Percentiles rank a stretch among this genome's conserved stretches.
phyloP scores from a whole-genome alignment of 805 yeast genomes.

The Brettanomyces nanus region DNA sequence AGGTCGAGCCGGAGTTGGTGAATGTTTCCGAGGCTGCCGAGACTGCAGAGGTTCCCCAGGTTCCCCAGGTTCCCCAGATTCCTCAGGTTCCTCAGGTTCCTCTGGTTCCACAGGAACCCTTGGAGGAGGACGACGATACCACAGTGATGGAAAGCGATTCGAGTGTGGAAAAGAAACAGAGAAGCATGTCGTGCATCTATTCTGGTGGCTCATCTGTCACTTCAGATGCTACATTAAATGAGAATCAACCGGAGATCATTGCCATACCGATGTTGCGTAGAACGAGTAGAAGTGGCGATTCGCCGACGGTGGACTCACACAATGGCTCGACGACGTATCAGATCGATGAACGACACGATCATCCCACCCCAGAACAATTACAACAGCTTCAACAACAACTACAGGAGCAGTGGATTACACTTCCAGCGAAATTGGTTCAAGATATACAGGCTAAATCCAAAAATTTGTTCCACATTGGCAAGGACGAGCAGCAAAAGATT shows the following conservation, averaged over 20 bases:
- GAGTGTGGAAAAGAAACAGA: background rate
- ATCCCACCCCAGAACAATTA: background rate
- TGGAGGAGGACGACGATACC: background rate
- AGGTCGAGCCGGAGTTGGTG: background rate
- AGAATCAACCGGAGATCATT: background rate
- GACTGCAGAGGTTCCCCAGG: no score
- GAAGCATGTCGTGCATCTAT: background rate
- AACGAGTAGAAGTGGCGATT: background rate
- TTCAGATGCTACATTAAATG: background rate
- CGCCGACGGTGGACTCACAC: background rate
- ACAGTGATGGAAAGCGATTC: background rate
- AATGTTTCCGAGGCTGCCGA: conserved; percentile 2
- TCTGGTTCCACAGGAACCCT: background rate
- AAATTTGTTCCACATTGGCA: conserved; percentile 18
- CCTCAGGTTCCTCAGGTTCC: background rate
- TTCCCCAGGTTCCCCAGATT: background rate
- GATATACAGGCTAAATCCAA: background rate
- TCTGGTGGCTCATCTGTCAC: background rate
- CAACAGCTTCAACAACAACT: background rate
- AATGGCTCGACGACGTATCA: background rate
- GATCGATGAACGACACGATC: background rate
- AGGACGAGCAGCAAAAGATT: conserved; percentile 18
- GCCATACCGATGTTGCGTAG: conserved; percentile 2
- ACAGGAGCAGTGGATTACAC: background rate
- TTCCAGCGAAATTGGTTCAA: background rate